Base-by-base conservation (phyloP, 1,284 basidiomycete genomes). In the Ceratobasidium sp. region DNA sequence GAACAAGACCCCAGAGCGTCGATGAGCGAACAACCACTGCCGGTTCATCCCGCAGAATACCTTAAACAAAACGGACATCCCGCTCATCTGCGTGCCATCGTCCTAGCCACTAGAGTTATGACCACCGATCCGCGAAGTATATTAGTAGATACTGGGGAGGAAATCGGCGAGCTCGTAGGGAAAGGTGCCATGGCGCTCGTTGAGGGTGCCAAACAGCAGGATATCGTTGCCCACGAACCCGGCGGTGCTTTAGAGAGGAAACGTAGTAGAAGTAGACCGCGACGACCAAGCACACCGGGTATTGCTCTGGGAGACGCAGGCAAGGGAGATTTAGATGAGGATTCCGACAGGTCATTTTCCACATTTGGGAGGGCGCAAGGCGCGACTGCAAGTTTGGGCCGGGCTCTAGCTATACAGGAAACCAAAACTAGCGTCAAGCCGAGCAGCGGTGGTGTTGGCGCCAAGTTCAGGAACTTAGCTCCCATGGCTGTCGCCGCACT, bases 51-150 rank as follows among this genome's bases (percentile, higher is more conserved):
- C 79, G 56, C 79, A 77, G 25, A 76, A 77, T 2, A 77, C 77
- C 4, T 90, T 90, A 75, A 88, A 88, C 2, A 76, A 86, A 0
- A 83, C 87, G 0, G 75, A n/a, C 71, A 74, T 25, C 74, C 75
- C 25, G 53, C 72, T 8, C 75, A 76, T 54, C 54, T 93, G 6
- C 85, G 85, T n/a, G 91, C 92, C 0, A 91, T 93, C 68, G 84
- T 85, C n/a, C 87, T 92, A 69, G 91, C 91, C 0, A 93, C 90
- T n/a, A 87, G 94, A 0, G 89, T 96, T 40, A 91, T 96, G 87
- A 92, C 91, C 0, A 84, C 87, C 1, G 92, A 93, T 73, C 86
- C 92, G 0, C 80, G 83, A 12, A 92, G 91, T 71, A 86, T 95
- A 64, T 83, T 95, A 1, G 81, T 84, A 0, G 87, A 91, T 73